Base-by-base conservation (phyloP, 768 basidiomycete genomes). In the Amanita rimosa region DNA sequence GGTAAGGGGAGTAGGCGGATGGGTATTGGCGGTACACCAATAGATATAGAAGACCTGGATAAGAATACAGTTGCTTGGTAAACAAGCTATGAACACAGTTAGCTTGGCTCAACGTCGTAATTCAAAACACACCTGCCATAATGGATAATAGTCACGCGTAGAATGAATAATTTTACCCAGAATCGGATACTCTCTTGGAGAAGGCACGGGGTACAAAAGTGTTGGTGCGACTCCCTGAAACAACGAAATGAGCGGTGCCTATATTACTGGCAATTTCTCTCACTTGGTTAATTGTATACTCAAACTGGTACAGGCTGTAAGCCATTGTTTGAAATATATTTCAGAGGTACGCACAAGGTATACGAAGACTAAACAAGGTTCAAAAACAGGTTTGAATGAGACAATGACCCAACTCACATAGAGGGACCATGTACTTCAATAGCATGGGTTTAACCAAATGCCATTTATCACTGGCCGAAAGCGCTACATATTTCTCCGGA, bases 21-120 rank as follows among this genome's bases (percentile, higher is more conserved):
- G 0, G 92, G 90, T 4, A 96, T 68, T 0, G 93, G 78, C 0
- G 89, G 88, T 9, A 96, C 53, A 10, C 88, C 89, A 35, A 94
- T 64, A 6, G 91, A 87, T 50, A 94, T 85, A 6, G 89, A 85
- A 0, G 94, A 95, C 3, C 94, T 85, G 4, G 94, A 95, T 51
- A 97, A 61, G 67, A 97, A 96, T 40, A 96, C 94, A 36, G 88
- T 88, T 17, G 87, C 78, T 70, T 89, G 89, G 58, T 92, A 92
- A 24, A 91, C 79, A 34, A 92, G 77, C 81, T 89, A 53, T n/a
- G 21, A 39, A 39, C 10, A 21, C 59, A 4, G 54, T 56, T 16
- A 43, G 9, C 55, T 85, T 85, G 14, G 85, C 74, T 31, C 85
- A 75, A 75, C 83, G 26, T 26, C 6, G 6, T 6, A n/a, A 26